A percentile compares a stretch with the other conserved stretches of the same genome.
phyloP scores from a whole-genome alignment of 768 basidiomycete species.

The Russula dissimulans region DNA sequence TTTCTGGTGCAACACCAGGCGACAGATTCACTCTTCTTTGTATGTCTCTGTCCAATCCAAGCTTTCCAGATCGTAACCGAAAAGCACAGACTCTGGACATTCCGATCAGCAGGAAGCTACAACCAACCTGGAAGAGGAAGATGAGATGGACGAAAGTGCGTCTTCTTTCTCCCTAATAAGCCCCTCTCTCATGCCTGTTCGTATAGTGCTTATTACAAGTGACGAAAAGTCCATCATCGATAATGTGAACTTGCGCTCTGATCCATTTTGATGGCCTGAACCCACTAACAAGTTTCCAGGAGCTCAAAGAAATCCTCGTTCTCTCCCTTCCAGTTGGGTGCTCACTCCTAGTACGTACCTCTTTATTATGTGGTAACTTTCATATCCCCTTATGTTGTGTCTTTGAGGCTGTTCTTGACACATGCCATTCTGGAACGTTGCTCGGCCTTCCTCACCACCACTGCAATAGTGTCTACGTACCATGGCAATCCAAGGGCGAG shows the following conservation, averaged over 20 bases:
- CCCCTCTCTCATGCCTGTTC: background rate
- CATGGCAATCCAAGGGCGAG: conserved; percentile 21
- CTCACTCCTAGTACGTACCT: conserved; percentile 13
- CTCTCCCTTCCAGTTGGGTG: conserved; percentile 17
- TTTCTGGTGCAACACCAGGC: conserved; percentile 18
- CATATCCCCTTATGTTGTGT: background rate
- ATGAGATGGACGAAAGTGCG: conserved; percentile 22
- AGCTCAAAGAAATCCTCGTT: conserved; percentile 11
- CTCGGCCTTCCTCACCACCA: conserved; percentile 22
- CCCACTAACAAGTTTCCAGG: conserved; percentile 1
- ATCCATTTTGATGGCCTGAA: background rate
- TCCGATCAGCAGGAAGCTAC: conserved; percentile 16
- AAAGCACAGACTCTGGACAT: conserved; percentile 21
- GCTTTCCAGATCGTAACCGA: background rate
- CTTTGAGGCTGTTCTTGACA: conserved; percentile 21
- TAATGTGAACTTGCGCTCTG: conserved; percentile 14
- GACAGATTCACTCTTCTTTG: conserved; percentile 25
- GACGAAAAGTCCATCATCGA: conserved; percentile 20
- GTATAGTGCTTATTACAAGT: conserved; percentile 7
- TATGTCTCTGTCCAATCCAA: conserved; percentile 2
- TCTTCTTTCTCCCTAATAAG: background rate
- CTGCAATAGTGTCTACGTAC: conserved; percentile 22
- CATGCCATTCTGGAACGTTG: conserved; percentile 23
- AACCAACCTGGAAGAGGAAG: conserved; percentile 17
- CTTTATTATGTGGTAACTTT: background rate